A percentile compares a stretch with the other conserved stretches of the same genome.
phyloP scores from a whole-genome alignment of 306 rosid species.

The Lathyrus oleraceus region DNA sequence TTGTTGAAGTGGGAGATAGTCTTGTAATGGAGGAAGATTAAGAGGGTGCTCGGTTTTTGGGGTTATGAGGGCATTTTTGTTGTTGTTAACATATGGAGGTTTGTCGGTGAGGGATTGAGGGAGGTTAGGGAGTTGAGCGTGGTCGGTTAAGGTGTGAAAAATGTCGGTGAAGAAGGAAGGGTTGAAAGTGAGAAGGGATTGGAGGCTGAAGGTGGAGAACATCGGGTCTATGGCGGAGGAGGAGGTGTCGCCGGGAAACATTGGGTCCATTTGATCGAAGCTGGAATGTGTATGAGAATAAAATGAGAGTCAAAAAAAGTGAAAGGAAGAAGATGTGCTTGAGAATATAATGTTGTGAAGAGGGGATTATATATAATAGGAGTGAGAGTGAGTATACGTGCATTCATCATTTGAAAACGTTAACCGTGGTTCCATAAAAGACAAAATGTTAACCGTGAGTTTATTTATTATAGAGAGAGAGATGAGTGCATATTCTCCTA shows the following conservation, averaged over 20 bases:
- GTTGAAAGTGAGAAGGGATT: slow-evolving; percentile 45
- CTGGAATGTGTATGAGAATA: not conserved
- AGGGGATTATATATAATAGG: not conserved
- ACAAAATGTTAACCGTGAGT: not conserved
- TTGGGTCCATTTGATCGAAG: slow-evolving; percentile 23
- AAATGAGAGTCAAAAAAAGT: no score
- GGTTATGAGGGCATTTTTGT: not conserved
- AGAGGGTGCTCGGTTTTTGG: slow-evolving; percentile 45
- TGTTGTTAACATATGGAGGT: not conserved
- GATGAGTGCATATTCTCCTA: no score
- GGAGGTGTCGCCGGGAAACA: slow-evolving; percentile 20
- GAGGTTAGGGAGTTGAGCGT: not conserved
- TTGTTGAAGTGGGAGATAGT: not conserved
- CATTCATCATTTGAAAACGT: not conserved
- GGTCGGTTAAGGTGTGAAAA: not conserved
- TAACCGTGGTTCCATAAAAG: not conserved
- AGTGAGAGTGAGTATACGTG: not conserved
- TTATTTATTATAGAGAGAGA: no score
- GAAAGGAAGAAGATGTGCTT: not conserved
- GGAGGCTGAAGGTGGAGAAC: slow-evolving; percentile 55
- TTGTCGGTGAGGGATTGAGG: not conserved
- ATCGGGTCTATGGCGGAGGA: slow-evolving; percentile 37
- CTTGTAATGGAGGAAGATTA: not conserved
- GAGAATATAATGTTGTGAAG: not conserved
- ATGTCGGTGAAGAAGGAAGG: slow-evolving; percentile 22